phyloP scores from a whole-genome alignment of 139 green algal species.

The Chlamydomonas applanata region DNA sequence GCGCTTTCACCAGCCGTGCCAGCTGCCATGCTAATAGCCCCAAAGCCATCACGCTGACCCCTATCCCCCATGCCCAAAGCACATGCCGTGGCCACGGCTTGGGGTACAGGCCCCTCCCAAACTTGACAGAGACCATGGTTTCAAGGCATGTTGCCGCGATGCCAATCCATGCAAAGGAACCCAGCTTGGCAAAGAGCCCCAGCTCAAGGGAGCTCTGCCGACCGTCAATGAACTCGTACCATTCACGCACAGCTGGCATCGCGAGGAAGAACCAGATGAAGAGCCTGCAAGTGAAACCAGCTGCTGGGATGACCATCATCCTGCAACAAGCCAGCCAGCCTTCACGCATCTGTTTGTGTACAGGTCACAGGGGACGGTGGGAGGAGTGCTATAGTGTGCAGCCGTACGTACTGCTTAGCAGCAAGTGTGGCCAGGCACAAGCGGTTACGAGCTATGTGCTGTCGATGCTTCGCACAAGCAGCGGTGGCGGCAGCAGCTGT shows the following conservation, averaged over 20 bases:
- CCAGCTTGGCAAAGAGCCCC: slow-evolving; percentile 59
- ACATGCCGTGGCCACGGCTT: slow-evolving; percentile 56
- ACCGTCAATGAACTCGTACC: slow-evolving; percentile 81
- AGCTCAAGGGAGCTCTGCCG: background rate
- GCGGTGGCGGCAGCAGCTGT: too few species aligned
- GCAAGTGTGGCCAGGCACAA: slow-evolving; percentile 30
- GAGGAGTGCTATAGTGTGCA: background rate
- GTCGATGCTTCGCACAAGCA: slow-evolving; percentile 64
- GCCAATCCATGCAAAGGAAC: slow-evolving; percentile 80
- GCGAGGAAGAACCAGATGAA: slow-evolving; percentile 14
- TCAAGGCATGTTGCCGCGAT: slow-evolving; percentile 55
- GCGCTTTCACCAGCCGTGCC: too few species aligned
- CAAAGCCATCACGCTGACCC: background rate
- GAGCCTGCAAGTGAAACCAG: background rate
- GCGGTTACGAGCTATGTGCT: slow-evolving; percentile 61
- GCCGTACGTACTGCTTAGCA: background rate
- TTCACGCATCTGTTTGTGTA: background rate
- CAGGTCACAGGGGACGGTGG: too few species aligned
- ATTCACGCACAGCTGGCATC: slow-evolving; percentile 57
- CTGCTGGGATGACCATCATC: too few species aligned
- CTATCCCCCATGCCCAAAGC: slow-evolving; percentile 40
- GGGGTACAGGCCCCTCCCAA: slow-evolving; percentile 67
- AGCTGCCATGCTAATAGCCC: background rate
- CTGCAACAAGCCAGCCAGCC: too few species aligned
- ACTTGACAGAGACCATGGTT: slow-evolving; percentile 79